Evolutionary conservation across 768 basidiomycete genomes (phyloP).

Genomic region (Kwoniella bestiolae): DNA sequence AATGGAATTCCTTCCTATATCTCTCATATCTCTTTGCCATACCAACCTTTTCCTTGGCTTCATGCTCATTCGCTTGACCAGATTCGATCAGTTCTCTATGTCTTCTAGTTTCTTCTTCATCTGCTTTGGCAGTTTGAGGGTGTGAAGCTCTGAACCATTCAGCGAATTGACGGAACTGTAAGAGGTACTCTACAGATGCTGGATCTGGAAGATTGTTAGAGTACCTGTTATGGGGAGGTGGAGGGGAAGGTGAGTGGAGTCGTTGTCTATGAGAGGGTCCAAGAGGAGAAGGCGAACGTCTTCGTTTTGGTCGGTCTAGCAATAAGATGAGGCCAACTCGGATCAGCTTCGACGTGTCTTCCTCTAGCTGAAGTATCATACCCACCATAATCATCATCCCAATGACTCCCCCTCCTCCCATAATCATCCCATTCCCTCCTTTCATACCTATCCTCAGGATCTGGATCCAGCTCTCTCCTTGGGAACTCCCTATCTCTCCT

Average conservation of each 20-base stretch:
- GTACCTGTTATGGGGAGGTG: constrained; percentile 7
- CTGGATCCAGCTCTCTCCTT: constrained; percentile 36
- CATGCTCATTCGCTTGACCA: constrained; percentile 14
- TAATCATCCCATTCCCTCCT: constrained; percentile 31
- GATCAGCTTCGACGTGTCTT: background rate
- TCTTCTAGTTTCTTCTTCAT: constrained; percentile 44
- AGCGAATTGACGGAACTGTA: constrained; percentile 47
- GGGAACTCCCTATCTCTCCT: constrained; percentile 35
- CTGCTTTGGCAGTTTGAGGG: constrained; percentile 47
- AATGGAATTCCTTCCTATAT: constrained; percentile 88
- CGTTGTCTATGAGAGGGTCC: constrained; percentile 32
- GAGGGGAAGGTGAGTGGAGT: constrained; percentile 36
- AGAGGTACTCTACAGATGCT: constrained; percentile 35
- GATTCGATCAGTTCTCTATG: constrained; percentile 30
- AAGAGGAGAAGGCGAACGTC: constrained; percentile 46
- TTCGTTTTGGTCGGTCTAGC: constrained; percentile 45
- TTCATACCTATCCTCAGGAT: constrained; percentile 33
- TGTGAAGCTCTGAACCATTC: constrained; percentile 51
- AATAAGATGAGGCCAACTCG: background rate
- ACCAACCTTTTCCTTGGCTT: constrained; percentile 41
- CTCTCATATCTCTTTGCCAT: constrained; percentile 74
- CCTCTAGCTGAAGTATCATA: too few relatives aligned
- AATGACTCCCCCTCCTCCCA: constrained; percentile 18
- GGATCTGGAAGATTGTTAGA: constrained; percentile 37
- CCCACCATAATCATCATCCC: constrained; percentile 47